A percentile compares a stretch with the other conserved stretches of the same genome.
These are phyloP conservation scores for Trichosanthes truncata DNA, from an alignment of 306 rosid genomes.

Conservation along the genomic window DNA sequence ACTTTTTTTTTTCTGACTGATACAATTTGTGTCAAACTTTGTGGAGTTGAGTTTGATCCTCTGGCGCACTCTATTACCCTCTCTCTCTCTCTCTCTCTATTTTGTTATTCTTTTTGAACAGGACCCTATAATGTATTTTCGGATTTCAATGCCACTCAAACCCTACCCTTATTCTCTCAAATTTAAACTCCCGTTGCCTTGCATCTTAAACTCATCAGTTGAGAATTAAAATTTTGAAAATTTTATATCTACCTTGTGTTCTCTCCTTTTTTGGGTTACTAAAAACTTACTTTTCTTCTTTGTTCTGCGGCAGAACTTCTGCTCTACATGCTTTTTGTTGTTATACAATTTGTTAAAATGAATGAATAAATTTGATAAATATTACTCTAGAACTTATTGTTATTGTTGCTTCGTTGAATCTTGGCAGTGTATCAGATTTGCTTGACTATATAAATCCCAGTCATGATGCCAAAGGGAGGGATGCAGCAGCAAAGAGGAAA, in stretches of 20 bases:
- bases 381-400: background rate
- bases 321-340: background rate
- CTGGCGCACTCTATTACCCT: background rate
- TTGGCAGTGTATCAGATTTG: conserved; percentile 87
- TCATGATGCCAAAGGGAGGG: conserved; percentile 67
- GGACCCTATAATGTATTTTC: background rate
- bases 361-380: background rate
- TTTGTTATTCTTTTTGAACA: too few species aligned
- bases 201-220: background rate
- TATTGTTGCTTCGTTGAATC: conserved; percentile 8
- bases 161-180: background rate
- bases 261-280: background rate
- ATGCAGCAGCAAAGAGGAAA: conserved; percentile 60
- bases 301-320: background rate
- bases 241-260: background rate
- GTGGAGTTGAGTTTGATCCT: background rate
- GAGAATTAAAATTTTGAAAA: background rate
- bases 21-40: background rate
- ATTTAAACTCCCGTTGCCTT: background rate
- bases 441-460: conserved; percentile 91
- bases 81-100: background rate
- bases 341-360: background rate
- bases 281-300: background rate
- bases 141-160: background rate
- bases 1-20: background rate